A percentile compares a stretch with the other conserved stretches of the same genome.
Evolutionary conservation across 805 yeast species (phyloP).

Genomic region (Yamadazyma laniorum): DNA sequence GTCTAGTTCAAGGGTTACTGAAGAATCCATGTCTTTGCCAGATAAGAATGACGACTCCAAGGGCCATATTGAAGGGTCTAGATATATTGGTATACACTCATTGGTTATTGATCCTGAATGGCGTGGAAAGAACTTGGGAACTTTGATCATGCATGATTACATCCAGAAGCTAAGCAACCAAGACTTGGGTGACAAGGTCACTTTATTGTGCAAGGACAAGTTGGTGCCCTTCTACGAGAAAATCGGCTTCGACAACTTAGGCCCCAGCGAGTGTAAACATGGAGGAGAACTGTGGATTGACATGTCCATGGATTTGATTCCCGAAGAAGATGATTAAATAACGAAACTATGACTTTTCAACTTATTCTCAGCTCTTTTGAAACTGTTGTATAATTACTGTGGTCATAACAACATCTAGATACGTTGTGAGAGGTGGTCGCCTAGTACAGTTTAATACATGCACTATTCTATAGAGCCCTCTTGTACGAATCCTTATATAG

Average conservation of each 20-base stretch:
- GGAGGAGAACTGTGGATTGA: conserved; percentile 66
- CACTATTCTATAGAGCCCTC: too few species aligned
- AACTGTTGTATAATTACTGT: too few species aligned
- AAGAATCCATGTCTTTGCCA: conserved; percentile 62
- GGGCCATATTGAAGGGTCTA: conserved; percentile 77
- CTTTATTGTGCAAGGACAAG: conserved; percentile 67
- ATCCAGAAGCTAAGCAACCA: conserved; percentile 87
- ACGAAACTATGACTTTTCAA: too few species aligned
- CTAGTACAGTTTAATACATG: too few species aligned
- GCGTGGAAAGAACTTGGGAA: conserved; percentile 80
- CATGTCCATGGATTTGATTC: conserved; percentile 46
- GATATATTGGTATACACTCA: conserved; percentile 77
- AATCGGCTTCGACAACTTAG: conserved; percentile 74
- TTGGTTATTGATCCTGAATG: conserved; percentile 73
- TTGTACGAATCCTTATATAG: too few species aligned
- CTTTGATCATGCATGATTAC: conserved; percentile 81
- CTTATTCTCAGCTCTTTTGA: too few species aligned
- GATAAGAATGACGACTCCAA: conserved; percentile 24
- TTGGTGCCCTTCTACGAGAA: conserved; percentile 76
- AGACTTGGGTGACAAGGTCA: conserved; percentile 75
- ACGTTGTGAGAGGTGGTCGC: too few species aligned
- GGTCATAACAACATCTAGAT: too few species aligned
- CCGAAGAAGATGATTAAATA: conserved; percentile 38
- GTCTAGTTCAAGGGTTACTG: conserved; percentile 47
- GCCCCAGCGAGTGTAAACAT: conserved; percentile 56